Conservation (phyloP, 1,284 basidiomycete genomes). For the Ceratobasidium sp. region DNA sequence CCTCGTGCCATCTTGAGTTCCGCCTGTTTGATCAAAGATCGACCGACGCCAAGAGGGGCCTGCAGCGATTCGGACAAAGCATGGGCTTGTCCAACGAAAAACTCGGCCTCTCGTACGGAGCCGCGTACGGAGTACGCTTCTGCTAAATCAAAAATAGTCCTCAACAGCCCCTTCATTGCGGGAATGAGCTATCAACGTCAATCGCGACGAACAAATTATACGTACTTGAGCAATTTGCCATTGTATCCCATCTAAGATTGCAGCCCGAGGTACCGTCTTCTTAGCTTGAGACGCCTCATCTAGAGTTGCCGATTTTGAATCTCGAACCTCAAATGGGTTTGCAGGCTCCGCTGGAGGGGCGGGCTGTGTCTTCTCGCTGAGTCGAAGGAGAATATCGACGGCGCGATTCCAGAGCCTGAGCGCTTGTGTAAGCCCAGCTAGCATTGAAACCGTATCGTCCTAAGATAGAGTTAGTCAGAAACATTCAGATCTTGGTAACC, state of each 20-base stretch:
- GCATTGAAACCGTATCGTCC: conserved; percentile 74
- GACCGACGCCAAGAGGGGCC: conserved; percentile 72
- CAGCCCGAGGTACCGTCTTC: conserved; percentile 46
- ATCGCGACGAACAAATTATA: not conserved
- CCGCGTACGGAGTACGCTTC: conserved; percentile 77
- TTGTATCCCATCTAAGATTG: conserved; percentile 70
- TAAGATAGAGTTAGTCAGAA: conserved; percentile 55
- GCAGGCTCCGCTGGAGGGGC: conserved; percentile 56
- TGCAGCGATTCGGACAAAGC: conserved; percentile 76
- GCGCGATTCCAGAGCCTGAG: conserved; percentile 86
- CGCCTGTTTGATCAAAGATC: conserved; percentile 73
- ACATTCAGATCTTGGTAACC: not conserved
- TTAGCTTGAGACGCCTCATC: conserved; percentile 12
- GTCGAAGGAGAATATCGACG: conserved; percentile 74
- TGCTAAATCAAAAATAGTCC: conserved; percentile 73
- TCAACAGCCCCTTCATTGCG: conserved; percentile 65
- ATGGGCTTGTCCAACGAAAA: conserved; percentile 80
- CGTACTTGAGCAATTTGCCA: conserved; percentile 77
- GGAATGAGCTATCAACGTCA: not conserved
- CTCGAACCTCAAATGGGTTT: conserved; percentile 72
- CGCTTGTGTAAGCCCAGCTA: conserved; percentile 76
- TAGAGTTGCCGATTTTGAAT: conserved; percentile 52
- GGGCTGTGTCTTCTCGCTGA: conserved; percentile 59
- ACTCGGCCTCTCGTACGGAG: conserved; percentile 83
- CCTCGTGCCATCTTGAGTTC: conserved; percentile 77